Conservation (phyloP, 1,139 yeast species). For the Kodamaea suecica region DNA sequence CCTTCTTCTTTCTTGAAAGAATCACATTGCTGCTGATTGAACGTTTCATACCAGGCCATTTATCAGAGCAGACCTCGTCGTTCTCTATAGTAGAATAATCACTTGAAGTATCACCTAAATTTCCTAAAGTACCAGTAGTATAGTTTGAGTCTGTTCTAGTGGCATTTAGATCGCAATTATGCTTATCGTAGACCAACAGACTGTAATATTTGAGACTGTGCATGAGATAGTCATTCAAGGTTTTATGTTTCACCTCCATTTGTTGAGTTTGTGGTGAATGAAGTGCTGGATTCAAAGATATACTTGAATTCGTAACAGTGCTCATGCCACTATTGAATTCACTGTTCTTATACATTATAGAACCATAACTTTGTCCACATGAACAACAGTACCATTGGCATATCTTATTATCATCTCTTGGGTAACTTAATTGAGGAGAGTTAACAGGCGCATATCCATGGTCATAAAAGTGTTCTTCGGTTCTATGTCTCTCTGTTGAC, state of each 20-base stretch:
- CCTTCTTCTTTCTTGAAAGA: too few relatives aligned
- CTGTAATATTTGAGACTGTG: conserved; percentile 28
- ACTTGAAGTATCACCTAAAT: neutral
- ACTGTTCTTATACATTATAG: conserved; percentile 30
- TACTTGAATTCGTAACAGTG: too few relatives aligned
- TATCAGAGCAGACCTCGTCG: too few relatives aligned
- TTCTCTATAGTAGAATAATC: neutral
- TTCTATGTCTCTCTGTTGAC: too few relatives aligned
- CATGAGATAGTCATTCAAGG: conserved; percentile 12
- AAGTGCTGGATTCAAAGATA: too few relatives aligned
- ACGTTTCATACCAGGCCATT: too few relatives aligned
- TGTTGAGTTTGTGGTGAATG: too few relatives aligned
- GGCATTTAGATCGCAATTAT: neutral
- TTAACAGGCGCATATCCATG: neutral
- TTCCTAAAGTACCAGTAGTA: neutral
- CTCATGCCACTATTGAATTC: neutral
- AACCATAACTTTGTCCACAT: conserved; percentile 51
- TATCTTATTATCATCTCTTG: conserved; percentile 29
- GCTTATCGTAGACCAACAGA: conserved; percentile 25
- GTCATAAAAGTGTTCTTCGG: neutral
- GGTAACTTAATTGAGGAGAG: neutral
- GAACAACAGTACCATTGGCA: conserved; percentile 55
- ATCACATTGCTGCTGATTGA: too few relatives aligned
- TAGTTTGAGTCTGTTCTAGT: neutral
- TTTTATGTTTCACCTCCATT: conserved; percentile 1